phyloP scores from a whole-genome alignment of 176 grass and related monocot genomes.

The Puccinellia tenuiflora region DNA sequence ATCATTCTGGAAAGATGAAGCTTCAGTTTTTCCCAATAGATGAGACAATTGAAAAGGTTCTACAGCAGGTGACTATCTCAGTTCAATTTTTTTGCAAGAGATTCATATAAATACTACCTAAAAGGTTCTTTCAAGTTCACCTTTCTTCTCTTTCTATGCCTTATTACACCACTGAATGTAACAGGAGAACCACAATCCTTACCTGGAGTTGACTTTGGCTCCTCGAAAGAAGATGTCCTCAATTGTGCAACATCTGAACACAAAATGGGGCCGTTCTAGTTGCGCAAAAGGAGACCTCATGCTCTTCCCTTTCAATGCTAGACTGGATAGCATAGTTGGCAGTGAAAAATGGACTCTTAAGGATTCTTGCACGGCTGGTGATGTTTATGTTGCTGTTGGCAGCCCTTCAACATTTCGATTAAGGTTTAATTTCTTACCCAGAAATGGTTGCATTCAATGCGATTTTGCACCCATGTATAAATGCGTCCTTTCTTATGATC shows the following conservation, averaged over 20 bases:
- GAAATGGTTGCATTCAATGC: background rate
- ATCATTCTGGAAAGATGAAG: slow-evolving; percentile 59
- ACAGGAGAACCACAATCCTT: slow-evolving; percentile 82
- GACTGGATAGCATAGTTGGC: slow-evolving; percentile 28
- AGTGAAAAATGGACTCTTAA: slow-evolving; percentile 69
- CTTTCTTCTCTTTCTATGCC: slow-evolving; percentile 7
- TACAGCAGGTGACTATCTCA: slow-evolving; percentile 63
- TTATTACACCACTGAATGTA: slow-evolving; percentile 24
- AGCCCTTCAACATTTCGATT: slow-evolving; percentile 71
- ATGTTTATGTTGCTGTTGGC: slow-evolving; percentile 71
- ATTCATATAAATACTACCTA: slow-evolving; percentile 4
- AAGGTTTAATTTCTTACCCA: slow-evolving; percentile 46
- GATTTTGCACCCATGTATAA: background rate
- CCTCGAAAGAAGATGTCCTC: slow-evolving; percentile 93
- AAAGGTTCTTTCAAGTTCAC: background rate
- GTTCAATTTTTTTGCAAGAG: background rate
- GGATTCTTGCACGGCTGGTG: slow-evolving; percentile 64
- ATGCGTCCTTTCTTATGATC: background rate
- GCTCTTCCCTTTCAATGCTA: slow-evolving; percentile 68
- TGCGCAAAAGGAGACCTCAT: slow-evolving; percentile 55
- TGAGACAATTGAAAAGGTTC: slow-evolving; percentile 40
- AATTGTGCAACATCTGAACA: slow-evolving; percentile 80
- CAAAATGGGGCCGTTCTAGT: slow-evolving; percentile 72
- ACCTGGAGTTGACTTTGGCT: slow-evolving; percentile 81
- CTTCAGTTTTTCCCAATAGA: slow-evolving; percentile 92